Conservation (phyloP, 352 stramenopile genomes). For the Pythium insidiosum region DNA sequence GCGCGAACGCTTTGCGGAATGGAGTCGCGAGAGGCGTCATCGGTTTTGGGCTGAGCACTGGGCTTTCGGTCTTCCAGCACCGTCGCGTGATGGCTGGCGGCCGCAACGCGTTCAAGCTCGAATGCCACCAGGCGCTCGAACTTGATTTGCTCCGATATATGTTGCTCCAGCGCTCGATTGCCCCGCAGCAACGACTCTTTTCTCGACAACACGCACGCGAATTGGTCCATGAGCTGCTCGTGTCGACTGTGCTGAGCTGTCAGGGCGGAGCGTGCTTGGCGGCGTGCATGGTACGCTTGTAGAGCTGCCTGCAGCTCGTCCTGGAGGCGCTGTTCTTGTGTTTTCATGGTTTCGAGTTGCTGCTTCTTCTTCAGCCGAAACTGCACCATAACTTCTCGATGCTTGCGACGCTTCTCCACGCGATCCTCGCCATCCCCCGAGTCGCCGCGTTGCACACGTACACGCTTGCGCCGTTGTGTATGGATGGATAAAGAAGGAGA, state of each 20-base stretch:
- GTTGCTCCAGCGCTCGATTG: conserved; percentile 17
- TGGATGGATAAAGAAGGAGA: no score
- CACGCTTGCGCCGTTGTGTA: no score
- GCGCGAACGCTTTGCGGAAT: no score
- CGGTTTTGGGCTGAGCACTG: no score
- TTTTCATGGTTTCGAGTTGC: neutral
- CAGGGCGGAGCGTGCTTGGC: neutral
- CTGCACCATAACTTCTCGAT: neutral
- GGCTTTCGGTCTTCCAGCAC: no score
- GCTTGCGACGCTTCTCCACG: conserved; percentile 1
- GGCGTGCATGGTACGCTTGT: neutral
- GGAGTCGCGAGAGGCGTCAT: no score
- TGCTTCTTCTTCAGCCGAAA: neutral
- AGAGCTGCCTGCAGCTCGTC: neutral
- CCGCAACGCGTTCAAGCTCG: conserved; percentile 13
- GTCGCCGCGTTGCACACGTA: no score
- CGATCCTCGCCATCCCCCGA: no score
- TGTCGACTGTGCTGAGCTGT: neutral
- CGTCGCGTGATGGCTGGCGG: no score
- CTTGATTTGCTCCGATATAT: conserved; percentile 12
- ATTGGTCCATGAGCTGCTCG: conserved; percentile 8
- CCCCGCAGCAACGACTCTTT: conserved; percentile 17
- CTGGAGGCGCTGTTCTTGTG: neutral
- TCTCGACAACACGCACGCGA: conserved; percentile 10
- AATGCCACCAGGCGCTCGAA: conserved; percentile 15